These are phyloP conservation scores for Ottelia alismoides DNA, from an alignment of 106 monocot species.

Conservation along the genomic window DNA sequence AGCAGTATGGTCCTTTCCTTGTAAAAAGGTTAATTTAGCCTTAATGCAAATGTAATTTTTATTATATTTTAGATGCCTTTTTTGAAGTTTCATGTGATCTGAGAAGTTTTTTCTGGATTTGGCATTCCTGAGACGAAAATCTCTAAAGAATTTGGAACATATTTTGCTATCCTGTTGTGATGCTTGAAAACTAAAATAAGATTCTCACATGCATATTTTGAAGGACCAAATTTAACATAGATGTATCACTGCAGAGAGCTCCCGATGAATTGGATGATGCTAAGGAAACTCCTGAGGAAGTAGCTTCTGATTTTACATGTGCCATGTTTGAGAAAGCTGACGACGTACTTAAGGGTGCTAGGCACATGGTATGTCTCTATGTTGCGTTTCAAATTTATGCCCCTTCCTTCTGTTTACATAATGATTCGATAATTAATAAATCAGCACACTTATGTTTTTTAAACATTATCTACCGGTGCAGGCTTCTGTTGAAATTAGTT, in stretches of 20 bases:
- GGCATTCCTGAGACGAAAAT: neutral
- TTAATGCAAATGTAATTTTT: too few species aligned
- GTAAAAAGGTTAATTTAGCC: too few species aligned
- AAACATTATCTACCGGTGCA: constrained; percentile 6
- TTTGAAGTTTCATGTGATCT: too few species aligned
- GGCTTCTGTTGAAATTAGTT: constrained; percentile 92
- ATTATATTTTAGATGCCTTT: too few species aligned
- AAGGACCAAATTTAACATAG: too few species aligned
- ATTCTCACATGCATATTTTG: neutral
- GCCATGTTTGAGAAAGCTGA: constrained; percentile 71
- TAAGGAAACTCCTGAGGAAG: constrained; percentile 83
- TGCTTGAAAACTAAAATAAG: neutral
- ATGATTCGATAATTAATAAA: neutral
- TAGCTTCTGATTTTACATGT: constrained; percentile 89
- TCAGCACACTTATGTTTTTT: neutral
- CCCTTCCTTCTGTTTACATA: neutral
- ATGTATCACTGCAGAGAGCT: constrained; percentile 21
- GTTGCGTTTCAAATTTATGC: too few species aligned
- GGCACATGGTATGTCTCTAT: constrained; percentile 88
- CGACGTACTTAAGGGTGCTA: constrained; percentile 94
- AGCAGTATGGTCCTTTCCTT: too few species aligned
- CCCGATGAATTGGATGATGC: constrained; percentile 80
- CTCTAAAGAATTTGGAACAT: neutral
- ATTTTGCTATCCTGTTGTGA: neutral
- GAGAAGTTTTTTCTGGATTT: neutral